Evolutionary conservation across 2,329 filamentous ascomycete species (phyloP), one percentile per base, ranked within the genome.

Genomic region (Monilinia aucupariae): DNA sequence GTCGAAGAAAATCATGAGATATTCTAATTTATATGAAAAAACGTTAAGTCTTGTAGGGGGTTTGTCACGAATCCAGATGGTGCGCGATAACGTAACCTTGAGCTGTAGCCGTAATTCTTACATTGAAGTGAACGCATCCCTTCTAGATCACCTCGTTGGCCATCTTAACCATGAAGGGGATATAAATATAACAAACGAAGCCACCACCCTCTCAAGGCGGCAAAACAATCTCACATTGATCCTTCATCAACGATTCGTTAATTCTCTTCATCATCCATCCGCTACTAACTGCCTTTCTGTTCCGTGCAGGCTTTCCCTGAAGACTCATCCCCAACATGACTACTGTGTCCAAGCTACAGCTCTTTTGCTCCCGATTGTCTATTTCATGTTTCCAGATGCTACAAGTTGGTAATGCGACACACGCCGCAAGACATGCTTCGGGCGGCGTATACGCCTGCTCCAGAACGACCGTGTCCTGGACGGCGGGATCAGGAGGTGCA

Each of bases 181-280:
- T 39, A 39, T 15, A 39, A 39, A 4, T 39, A 39, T 15, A 39
- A 17, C 37, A 2, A 39, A 39, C 4, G 4, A 39, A 39, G 37
- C 4, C 5, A 39, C 15, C 37, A 15, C 37, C 27, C 37, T 39
- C 27, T 43, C 9, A 55, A 37, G 59, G 59, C 7, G 27, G n/a
- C 5, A 27, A 30, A 20, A 54, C 41, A 5, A 47, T 12, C 17
- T 61, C 50, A 39, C 59, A 61, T n/a, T 34, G 17, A 47, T 61
- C 41, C 30, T 39, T 22, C 27, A 54, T 47, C 20, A 61, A 61
- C 2, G 39, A 27, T 2, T 13, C 30, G 3, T 55, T 48, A 8
- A 61, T 61, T 25, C 59, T 55, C 10, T 61, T 41, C n/a, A 61
- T 25, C 50, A 62, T 62, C 51, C 59, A 62, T 17, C 59, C 51